Base-by-base conservation (phyloP, 2,329 filamentous ascomycete species). In the Fusarium dlaminii region DNA sequence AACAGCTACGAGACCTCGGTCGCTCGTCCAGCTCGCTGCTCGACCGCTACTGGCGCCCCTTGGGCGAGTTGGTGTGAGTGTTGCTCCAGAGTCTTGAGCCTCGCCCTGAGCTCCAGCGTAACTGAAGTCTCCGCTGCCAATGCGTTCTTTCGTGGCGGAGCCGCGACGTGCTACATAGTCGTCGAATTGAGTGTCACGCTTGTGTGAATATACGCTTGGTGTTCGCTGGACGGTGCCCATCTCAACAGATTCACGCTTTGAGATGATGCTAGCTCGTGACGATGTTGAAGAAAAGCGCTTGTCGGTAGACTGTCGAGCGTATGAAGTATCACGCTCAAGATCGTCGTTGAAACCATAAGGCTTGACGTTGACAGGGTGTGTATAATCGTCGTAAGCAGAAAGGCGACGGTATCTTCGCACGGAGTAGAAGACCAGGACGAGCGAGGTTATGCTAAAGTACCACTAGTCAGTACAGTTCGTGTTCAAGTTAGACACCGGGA, bases 301-400 rank as follows among this genome's bases (percentile, higher is more conserved):
- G 32, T 81, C 79, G 14, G 77, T 63, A n/a, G 80, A 77, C 8
- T 65, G 64, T 22, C 73, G 77, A 10, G 77, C 63, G 63, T 79
- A 79, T 46, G 76, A 75, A 24, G 56, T 75, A 43, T 80, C 77
- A n/a, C 74, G 73, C 30, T 82, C 75, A 24, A 79, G 30, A 36
- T 73, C 77, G 66, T 83, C 81, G 72, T 77, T 81, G 80, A 84
- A 88, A 46, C 86, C 86, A 74, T 84, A 88, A 22, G 82, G 79
- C 72, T 88, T 88, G 67, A 85, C 81, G 79, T 88, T 87, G 67
- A 83, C 80, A 14, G 87, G 84, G 43, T 87, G 82, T 68, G 85
- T 80, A 72, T 89, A 87, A 72, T 87, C 85, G 74, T 89, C 86
- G 76, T 87, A 86, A 36, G 82, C 77, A 27, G 85, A 79, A 18